phyloP scores from a whole-genome alignment of 1,284 basidiomycete genomes.

The Moesziomyces antarcticus region DNA sequence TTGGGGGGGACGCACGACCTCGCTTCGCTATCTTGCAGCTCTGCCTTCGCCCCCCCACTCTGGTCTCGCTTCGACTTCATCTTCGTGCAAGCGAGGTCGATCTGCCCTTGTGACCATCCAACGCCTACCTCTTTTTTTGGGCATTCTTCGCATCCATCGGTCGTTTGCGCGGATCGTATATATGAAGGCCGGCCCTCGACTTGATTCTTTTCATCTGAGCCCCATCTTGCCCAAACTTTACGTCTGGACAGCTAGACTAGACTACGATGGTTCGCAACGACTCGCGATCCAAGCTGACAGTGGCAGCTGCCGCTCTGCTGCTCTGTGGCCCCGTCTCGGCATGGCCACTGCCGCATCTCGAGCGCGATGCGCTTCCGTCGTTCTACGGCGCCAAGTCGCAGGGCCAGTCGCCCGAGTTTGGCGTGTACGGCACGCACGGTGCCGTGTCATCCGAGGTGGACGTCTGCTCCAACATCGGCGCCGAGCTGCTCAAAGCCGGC shows the following conservation, averaged over 20 bases:
- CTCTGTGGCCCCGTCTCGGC: neutral
- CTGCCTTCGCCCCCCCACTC: too few relatives aligned
- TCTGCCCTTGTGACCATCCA: too few relatives aligned
- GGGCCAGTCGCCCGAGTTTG: conserved; percentile 43
- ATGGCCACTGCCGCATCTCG: conserved; percentile 16
- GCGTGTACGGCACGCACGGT: conserved; percentile 48
- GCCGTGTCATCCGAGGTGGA: conserved; percentile 67
- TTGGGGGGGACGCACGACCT: too few relatives aligned
- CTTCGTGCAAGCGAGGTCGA: too few relatives aligned
- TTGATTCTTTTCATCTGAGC: too few relatives aligned
- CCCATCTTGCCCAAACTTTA: too few relatives aligned
- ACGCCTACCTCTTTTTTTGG: too few relatives aligned
- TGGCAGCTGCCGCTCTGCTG: conserved; percentile 9
- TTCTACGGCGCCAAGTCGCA: conserved; percentile 56
- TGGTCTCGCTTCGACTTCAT: too few relatives aligned
- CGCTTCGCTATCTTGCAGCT: too few relatives aligned
- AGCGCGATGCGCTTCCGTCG: conserved; percentile 21
- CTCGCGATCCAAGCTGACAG: neutral
- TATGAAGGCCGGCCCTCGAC: too few relatives aligned
- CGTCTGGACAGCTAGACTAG: neutral
- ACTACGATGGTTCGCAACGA: conserved; percentile 6
- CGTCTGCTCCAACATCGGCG: conserved; percentile 69
- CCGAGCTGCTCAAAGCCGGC: conserved; percentile 67
- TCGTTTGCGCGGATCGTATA: too few relatives aligned
- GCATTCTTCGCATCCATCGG: too few relatives aligned